Conservation (phyloP, 2,329 filamentous ascomycete genomes). For the Clathrospora elynae region DNA sequence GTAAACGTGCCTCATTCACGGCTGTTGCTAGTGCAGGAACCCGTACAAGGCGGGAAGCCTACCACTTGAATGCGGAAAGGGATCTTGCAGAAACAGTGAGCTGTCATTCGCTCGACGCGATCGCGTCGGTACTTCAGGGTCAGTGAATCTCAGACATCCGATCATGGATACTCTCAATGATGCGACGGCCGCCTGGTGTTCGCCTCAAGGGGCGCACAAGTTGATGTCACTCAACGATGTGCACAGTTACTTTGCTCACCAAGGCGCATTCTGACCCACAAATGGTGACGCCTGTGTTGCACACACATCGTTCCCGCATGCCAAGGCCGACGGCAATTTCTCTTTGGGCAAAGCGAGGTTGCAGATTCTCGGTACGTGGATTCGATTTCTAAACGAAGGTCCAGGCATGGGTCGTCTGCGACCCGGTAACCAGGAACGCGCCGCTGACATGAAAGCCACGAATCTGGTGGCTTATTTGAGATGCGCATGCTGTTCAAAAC, state of each 20-base stretch:
- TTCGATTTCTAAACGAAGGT: background rate
- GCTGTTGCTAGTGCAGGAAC: background rate
- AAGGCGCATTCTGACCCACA: conserved; percentile 1
- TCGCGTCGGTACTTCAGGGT: background rate
- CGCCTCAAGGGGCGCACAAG: conserved; percentile 6
- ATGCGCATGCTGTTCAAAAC: background rate
- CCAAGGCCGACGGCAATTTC: conserved; percentile 1
- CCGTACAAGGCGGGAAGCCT: conserved; percentile 1
- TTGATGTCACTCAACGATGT: conserved; percentile 16
- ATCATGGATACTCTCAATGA: conserved; percentile 2
- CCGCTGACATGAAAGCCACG: background rate
- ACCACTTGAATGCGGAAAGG: conserved; percentile 5
- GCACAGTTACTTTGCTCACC: conserved; percentile 7
- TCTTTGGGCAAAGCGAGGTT: conserved; percentile 1
- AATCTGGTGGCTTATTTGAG: background rate
- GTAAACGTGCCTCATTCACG: conserved; percentile 4
- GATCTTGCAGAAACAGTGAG: conserved; percentile 1
- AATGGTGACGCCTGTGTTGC: conserved; percentile 13
- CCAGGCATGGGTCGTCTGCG: background rate
- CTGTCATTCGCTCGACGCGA: conserved; percentile 1
- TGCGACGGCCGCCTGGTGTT: conserved; percentile 3
- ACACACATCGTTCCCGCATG: conserved; percentile 8
- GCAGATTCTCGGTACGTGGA: conserved; percentile 7
- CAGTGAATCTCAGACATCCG: background rate
- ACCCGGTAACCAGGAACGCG: conserved; percentile 7